Percentiles rank a stretch among this genome's conserved stretches.
These are phyloP conservation scores for Wickerhamomyces alni DNA, from an alignment of 805 yeast species.

Conservation along the genomic window DNA sequence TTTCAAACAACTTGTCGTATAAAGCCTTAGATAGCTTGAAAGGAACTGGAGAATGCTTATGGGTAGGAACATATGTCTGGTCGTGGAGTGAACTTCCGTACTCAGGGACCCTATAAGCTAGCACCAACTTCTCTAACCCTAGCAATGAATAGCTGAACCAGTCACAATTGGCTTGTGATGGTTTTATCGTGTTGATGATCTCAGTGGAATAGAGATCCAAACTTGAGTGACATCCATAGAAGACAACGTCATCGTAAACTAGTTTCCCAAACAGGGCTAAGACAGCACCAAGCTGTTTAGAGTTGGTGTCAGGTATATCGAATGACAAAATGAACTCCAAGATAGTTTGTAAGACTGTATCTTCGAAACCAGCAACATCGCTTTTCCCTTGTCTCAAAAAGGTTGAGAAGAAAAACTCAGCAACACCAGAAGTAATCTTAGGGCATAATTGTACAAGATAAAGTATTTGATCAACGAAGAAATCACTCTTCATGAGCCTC, in stretches of 20 bases:
- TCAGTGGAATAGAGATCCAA: constrained; percentile 32
- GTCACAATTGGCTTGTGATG: constrained; percentile 33
- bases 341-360: constrained; percentile 31
- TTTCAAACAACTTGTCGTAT: constrained; percentile 34
- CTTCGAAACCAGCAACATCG: constrained; percentile 28
- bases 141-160: constrained; percentile 59
- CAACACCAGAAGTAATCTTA: constrained; percentile 28
- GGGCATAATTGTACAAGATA: constrained; percentile 39
- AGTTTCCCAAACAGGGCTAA: constrained; percentile 37
- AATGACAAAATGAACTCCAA: constrained; percentile 30
- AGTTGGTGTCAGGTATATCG: constrained; percentile 22
- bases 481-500: constrained; percentile 27
- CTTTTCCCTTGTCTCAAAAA: constrained; percentile 27
- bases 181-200: constrained; percentile 30
- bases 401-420: constrained; percentile 33
- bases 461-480: constrained; percentile 36
- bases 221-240: constrained; percentile 27
- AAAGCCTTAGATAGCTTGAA: constrained; percentile 18
- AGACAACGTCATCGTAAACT: constrained; percentile 32
- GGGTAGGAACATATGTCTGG: constrained; percentile 14
- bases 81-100: constrained; percentile 28
- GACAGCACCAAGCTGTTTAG: constrained; percentile 31
- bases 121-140: constrained; percentile 49
- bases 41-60: constrained; percentile 15
- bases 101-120: constrained; percentile 45